These are phyloP conservation scores for Xylaria sp. DNA, from an alignment of 495 filamentous ascomycete species.

Conservation along the genomic window DNA sequence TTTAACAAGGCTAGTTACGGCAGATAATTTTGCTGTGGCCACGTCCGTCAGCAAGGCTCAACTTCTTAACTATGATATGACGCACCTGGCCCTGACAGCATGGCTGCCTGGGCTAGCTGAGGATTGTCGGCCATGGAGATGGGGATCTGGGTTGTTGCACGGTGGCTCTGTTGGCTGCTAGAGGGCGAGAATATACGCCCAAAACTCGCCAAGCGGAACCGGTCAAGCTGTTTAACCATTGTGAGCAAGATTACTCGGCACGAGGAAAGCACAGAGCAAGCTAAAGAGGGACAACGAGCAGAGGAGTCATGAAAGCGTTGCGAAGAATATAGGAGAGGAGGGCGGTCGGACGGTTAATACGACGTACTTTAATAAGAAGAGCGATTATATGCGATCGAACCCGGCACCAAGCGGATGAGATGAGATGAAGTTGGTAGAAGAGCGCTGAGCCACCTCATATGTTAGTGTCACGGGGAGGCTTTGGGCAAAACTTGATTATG, in stretches of 20 bases:
- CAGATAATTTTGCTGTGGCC: constrained; percentile 65
- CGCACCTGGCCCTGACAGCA: constrained; percentile 39
- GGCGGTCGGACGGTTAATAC: neutral
- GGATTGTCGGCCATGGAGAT: constrained; percentile 32
- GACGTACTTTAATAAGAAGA: neutral
- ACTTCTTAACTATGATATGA: neutral
- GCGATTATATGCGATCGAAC: neutral
- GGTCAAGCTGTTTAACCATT: constrained; percentile 29
- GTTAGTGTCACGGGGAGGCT: neutral
- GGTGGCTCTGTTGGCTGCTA: constrained; percentile 14
- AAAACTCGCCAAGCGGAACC: constrained; percentile 18
- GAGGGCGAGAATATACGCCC: constrained; percentile 30
- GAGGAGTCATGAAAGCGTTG: too few relatives aligned
- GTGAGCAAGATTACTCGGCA: constrained; percentile 26
- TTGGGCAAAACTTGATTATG: neutral
- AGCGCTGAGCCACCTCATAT: neutral
- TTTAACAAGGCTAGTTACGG: constrained; percentile 66
- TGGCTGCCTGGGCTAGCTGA: constrained; percentile 29
- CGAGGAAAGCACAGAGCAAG: neutral
- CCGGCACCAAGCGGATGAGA: neutral
- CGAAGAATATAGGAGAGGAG: neutral
- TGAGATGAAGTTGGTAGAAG: neutral
- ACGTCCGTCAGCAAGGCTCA: constrained; percentile 25
- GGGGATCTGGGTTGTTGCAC: neutral
- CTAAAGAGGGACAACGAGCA: neutral